These are phyloP conservation scores for Psidium friedrichsthalianum DNA, from an alignment of 345 rosid genomes.

Conservation along the genomic window DNA sequence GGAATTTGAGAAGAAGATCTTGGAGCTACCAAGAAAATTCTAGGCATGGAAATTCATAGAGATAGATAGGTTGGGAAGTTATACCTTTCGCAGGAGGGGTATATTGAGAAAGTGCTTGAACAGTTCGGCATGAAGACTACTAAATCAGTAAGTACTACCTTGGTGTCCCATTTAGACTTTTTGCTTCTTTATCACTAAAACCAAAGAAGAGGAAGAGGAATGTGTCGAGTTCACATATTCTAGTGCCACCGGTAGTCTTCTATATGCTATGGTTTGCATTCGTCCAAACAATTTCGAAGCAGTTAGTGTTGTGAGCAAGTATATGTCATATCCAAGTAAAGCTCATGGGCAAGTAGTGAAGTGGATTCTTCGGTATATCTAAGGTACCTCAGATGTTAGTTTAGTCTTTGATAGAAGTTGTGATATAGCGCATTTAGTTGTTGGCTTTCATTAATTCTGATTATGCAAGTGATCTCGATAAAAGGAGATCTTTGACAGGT, in stretches of 20 bases:
- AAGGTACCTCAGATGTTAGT: not conserved
- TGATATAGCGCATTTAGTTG: not conserved
- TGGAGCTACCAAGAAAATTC: not conserved
- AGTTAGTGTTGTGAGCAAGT: not conserved
- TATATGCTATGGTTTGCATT: not conserved
- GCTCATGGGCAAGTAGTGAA: not conserved
- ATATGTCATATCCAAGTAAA: not conserved
- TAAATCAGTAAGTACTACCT: not conserved
- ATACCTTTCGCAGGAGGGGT: not conserved
- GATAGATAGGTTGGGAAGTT: not conserved
- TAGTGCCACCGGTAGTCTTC: not conserved
- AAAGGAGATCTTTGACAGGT: not conserved
- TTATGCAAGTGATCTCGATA: not conserved
- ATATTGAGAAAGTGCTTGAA: not conserved
- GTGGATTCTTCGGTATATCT: not conserved
- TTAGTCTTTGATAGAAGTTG: not conserved
- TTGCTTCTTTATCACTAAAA: not conserved
- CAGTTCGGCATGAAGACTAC: not conserved
- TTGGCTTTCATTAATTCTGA: not conserved
- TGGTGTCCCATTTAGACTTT: not conserved
- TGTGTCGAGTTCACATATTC: not conserved
- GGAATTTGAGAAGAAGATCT: not conserved
- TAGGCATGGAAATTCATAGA: not conserved
- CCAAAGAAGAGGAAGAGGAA: not conserved
- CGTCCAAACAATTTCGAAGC: fast-evolving